Evolutionary conservation across 139 green algal species (phyloP), one percentile per base, ranked within the genome.

Genomic region (Chloropicon primus): DNA sequence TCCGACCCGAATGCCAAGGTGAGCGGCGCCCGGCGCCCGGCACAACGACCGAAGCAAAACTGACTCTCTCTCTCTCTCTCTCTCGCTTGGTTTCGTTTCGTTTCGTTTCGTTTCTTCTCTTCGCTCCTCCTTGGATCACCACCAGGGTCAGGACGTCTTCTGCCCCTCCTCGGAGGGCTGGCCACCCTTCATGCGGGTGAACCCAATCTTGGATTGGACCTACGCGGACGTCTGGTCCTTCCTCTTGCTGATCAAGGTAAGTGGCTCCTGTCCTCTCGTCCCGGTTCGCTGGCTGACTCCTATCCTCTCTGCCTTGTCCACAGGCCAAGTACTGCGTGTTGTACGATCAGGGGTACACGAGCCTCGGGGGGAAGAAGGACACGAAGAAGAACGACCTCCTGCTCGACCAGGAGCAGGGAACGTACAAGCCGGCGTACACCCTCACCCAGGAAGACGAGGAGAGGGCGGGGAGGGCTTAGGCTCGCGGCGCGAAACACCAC

Each of bases 101-200:
- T n/a, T n/a, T n/a, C n/a, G n/a, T n/a, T n/a, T n/a, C n/a, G n/a
- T n/a, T n/a, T n/a, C n/a, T n/a, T n/a, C n/a, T n/a, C n/a, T n/a
- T n/a, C n/a, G n/a, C n/a, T n/a, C n/a, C n/a, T n/a, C n/a, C n/a
- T n/a, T n/a, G n/a, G n/a, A n/a, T n/a, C n/a, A 97, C 72, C 90
- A 89, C 0, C 76, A 78, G 1, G 88, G 85, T 23, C 92, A 96
- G 82, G 89, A 88, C n/a, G 2, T 17, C 5, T 98, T 97, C 81
- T 95, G 89, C 54, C 93, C 94, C 23, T 92, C 81, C 80, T 90
- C 76, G 28, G 74, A 82, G 0, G 94, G 89, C 75, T 98, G 94
- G 94, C 94, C 94, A 5, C 78, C 91, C 73, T 98, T 98, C 87
- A 97, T 98, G 94, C 86, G 94, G 3, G 87, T 98, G 26, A 98